A percentile compares a stretch with the other conserved stretches of the same genome.
Conservation (phyloP, 2,329 filamentous ascomycete species). For the Zasmidium angulare region DNA sequence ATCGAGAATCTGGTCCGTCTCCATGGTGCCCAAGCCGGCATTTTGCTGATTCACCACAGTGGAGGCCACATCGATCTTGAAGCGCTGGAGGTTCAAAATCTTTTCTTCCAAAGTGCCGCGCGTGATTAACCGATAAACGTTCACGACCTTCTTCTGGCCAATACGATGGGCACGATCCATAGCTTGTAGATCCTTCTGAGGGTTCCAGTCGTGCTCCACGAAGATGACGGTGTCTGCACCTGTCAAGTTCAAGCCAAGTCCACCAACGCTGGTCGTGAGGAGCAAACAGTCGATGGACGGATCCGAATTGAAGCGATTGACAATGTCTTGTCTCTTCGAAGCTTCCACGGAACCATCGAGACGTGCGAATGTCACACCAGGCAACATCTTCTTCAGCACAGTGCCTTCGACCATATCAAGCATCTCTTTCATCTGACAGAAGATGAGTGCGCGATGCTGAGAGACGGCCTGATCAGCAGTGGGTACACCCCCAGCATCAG, state of each 20-base stretch:
- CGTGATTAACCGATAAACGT: constrained; percentile 95
- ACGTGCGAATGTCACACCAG: constrained; percentile 88
- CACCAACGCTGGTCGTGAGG: constrained; percentile 91
- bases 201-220: constrained; percentile 99
- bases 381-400: constrained; percentile 86
- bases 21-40: constrained; percentile 90
- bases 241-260: constrained; percentile 89
- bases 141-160: constrained; percentile 99
- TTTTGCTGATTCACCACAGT: constrained; percentile 99
- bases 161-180: constrained; percentile 99
- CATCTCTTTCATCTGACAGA: constrained; percentile 99
- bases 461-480: constrained; percentile 78
- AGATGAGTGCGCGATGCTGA: constrained; percentile 91
- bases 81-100: constrained; percentile 91
- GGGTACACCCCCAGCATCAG: constrained; percentile 47
- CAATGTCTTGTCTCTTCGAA: constrained; percentile 91
- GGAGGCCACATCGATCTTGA: constrained; percentile 98
- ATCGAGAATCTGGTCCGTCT: constrained; percentile 96
- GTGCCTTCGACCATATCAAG: constrained; percentile 97
- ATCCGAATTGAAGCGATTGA: constrained; percentile 98
- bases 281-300: constrained; percentile 93
- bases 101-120: constrained; percentile 96
- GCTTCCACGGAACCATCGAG: constrained; percentile 92
- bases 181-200: constrained; percentile 95
- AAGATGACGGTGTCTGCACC: constrained; percentile 99